These are phyloP conservation scores for Lasiosphaeris hirsuta DNA, from an alignment of 495 filamentous ascomycete species.

Conservation along the genomic window DNA sequence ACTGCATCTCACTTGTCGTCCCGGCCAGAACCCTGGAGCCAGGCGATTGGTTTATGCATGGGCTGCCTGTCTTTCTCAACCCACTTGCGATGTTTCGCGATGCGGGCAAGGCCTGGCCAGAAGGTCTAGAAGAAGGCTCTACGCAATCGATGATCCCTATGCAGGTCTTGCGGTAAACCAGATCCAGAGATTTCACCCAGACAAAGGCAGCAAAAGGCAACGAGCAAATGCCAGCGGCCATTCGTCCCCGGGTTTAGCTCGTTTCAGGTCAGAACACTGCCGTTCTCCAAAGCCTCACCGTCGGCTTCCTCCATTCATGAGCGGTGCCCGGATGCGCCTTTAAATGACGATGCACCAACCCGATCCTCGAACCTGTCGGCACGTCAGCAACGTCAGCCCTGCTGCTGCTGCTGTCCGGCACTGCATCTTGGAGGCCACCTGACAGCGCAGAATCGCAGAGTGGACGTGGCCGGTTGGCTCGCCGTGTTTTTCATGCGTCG, in stretches of 20 bases:
- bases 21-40: no score
- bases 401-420: no score
- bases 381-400: no score
- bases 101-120: not conserved
- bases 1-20: no score
- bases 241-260: slow-evolving; percentile 8
- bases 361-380: not conserved
- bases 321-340: not conserved
- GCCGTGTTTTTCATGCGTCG: not conserved
- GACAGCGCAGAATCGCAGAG: no score
- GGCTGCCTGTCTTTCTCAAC: slow-evolving; percentile 7
- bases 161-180: not conserved
- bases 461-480: not conserved
- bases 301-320: slow-evolving; percentile 8
- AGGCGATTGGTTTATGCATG: not conserved
- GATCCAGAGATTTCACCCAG: not conserved
- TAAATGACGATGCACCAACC: slow-evolving; percentile 6
- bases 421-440: no score
- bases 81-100: not conserved
- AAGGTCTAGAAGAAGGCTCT: not conserved
- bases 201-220: not conserved
- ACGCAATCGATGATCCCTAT: slow-evolving; percentile 4
- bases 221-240: not conserved
- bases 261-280: slow-evolving; percentile 15
- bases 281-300: slow-evolving; percentile 5